Conservation (phyloP, 164 flowering plant genomes). For the Kingdonia uniflora region DNA sequence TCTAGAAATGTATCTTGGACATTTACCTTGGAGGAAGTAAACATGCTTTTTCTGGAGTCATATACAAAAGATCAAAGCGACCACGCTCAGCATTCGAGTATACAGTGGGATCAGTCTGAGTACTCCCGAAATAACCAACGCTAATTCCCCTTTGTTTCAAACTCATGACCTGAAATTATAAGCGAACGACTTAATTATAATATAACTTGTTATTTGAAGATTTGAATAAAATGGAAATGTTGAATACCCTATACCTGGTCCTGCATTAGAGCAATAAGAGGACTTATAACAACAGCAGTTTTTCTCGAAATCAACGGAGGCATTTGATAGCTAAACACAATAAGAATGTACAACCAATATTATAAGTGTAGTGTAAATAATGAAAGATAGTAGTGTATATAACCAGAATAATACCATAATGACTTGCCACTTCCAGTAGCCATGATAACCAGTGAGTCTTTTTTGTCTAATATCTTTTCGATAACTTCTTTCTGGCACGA, state of each 20-base stretch:
- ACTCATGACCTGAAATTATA: background rate
- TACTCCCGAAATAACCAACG: background rate
- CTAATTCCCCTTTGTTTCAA: background rate
- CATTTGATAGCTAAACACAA: background rate
- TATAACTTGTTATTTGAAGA: background rate
- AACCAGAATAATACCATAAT: background rate
- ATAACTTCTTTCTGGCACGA: background rate
- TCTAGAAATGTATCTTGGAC: background rate
- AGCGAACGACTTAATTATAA: background rate
- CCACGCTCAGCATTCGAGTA: background rate
- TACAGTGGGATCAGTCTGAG: background rate
- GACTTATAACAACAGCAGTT: background rate
- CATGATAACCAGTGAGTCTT: background rate
- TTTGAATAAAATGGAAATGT: background rate
- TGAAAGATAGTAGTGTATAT: background rate
- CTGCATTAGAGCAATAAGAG: background rate
- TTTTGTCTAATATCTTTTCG: background rate
- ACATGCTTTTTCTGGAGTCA: background rate
- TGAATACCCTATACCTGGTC: slow-evolving; percentile 1
- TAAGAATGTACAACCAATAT: background rate
- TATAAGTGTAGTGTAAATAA: background rate
- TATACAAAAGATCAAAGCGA: background rate
- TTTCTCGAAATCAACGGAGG: background rate
- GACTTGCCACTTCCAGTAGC: background rate
- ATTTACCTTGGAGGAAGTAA: background rate